Base-by-base conservation (phyloP, 73 alveolate genomes). In the Chromera velia region DNA sequence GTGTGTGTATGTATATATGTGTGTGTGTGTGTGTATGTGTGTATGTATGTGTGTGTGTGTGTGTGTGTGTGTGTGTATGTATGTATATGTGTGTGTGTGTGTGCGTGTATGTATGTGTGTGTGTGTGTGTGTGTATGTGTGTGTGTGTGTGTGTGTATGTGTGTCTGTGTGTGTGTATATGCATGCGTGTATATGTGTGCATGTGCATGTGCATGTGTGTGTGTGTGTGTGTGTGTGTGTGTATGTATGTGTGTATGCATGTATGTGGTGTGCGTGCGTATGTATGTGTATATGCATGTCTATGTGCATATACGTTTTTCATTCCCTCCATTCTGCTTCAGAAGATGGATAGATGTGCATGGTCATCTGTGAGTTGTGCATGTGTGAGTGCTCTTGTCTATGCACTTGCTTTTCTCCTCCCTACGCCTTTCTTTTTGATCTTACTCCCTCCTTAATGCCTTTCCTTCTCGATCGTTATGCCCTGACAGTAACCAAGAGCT, bases 191-290 rank as follows among this genome's bases (percentile, higher is more conserved):
- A 28, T 67, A 46, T 28, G 30, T 67, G 74, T 28, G 30, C 30
- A 46, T 28, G 30, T 67, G 74, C 30, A 67, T 67, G 74, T 67
- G 30, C 4, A 46, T 67, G 30, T 28, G 74, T 67, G 30, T 28
- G 45, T 28, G 31, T 67, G 46, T 67, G n/a, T 67, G 74, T 67
- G 4, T 24, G 45, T 67, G 24, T 67, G 45, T 67, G 4, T 67
- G 45, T 67, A 28, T 67, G 45, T 67, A 28, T 67, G 45, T 67
- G 30, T 67, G 74, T 28, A 67, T 67, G 31, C 74, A 67, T n/a
- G n/a, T n/a, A n/a, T n/a, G n/a, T n/a, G n/a, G n/a, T n/a, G n/a
- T n/a, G n/a, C n/a, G n/a, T n/a, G n/a, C n/a, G n/a, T n/a, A n/a
- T n/a, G n/a, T n/a, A n/a, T n/a, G n/a, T n/a, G n/a, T n/a, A n/a